These are phyloP conservation scores for Oryza longistaminata DNA, from an alignment of 176 grass and related monocot genomes.

Conservation along the genomic window DNA sequence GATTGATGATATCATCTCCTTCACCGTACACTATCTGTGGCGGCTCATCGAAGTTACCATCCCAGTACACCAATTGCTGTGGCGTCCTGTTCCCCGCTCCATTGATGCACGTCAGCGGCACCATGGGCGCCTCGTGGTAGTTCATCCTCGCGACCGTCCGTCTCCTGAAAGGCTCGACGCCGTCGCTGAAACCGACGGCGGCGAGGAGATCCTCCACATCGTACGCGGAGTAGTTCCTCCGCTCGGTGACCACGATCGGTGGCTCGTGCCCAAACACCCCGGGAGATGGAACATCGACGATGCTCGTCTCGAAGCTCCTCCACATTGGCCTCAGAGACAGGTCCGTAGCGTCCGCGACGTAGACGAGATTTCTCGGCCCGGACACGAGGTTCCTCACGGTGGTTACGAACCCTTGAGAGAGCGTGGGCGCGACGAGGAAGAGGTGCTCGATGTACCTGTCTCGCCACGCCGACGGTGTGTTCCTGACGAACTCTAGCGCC, in stretches of 20 bases:
- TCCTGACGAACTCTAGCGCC: background rate
- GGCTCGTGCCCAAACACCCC: background rate
- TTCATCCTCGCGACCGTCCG: background rate
- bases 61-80: background rate
- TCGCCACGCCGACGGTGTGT: background rate
- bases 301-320: background rate
- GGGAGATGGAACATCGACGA: background rate
- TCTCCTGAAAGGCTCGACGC: background rate
- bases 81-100: background rate
- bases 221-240: background rate
- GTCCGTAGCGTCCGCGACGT: background rate
- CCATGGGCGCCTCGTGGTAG: background rate
- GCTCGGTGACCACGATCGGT: background rate
- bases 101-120: background rate
- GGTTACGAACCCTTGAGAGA: background rate
- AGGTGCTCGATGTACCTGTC: background rate
- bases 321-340: background rate
- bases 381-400: background rate
- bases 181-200: background rate
- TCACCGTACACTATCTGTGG: background rate
- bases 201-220: background rate
- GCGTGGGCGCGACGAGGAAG: background rate
- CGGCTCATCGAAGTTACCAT: background rate
- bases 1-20: background rate
- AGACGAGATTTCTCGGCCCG: background rate